These are phyloP conservation scores for Chenopodium formosanum DNA, from an alignment of 148 eudicot genomes.

Conservation along the genomic window DNA sequence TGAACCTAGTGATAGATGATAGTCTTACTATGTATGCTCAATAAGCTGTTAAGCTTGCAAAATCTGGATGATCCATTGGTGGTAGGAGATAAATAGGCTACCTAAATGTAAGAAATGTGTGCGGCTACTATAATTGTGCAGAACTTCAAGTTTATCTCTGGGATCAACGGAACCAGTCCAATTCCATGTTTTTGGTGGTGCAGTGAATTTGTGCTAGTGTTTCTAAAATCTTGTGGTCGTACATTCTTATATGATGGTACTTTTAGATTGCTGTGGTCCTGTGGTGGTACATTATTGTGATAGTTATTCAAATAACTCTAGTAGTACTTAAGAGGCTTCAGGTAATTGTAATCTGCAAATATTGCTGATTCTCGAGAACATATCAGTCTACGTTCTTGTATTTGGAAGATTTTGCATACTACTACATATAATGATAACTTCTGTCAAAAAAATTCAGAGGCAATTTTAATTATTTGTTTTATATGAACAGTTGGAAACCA, in stretches of 20 bases:
- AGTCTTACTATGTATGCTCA: not conserved
- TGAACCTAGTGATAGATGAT: not conserved
- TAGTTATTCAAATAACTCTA: not conserved
- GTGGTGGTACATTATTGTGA: too few relatives aligned
- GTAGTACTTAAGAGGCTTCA: not conserved
- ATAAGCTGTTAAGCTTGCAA: too few relatives aligned
- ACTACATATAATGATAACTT: not conserved
- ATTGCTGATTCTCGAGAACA: not conserved
- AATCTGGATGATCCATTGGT: too few relatives aligned
- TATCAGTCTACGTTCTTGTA: not conserved
- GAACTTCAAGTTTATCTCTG: too few relatives aligned
- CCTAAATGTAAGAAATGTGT: too few relatives aligned
- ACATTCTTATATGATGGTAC: too few relatives aligned
- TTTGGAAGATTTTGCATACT: not conserved
- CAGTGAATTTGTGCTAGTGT: not conserved
- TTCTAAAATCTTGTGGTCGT: not conserved
- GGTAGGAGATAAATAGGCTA: too few relatives aligned
- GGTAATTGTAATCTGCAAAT: not conserved
- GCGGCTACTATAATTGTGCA: too few relatives aligned
- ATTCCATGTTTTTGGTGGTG: not conserved
- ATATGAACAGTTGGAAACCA: slow-evolving; percentile 39
- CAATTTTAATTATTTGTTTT: not conserved
- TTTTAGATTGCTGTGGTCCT: too few relatives aligned
- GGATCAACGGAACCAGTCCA: not conserved
- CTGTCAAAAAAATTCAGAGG: not conserved